Evolutionary conservation across 169 alveolate species (phyloP), one percentile per base, ranked within the genome.

Genomic region (Plasmodium sp.): DNA sequence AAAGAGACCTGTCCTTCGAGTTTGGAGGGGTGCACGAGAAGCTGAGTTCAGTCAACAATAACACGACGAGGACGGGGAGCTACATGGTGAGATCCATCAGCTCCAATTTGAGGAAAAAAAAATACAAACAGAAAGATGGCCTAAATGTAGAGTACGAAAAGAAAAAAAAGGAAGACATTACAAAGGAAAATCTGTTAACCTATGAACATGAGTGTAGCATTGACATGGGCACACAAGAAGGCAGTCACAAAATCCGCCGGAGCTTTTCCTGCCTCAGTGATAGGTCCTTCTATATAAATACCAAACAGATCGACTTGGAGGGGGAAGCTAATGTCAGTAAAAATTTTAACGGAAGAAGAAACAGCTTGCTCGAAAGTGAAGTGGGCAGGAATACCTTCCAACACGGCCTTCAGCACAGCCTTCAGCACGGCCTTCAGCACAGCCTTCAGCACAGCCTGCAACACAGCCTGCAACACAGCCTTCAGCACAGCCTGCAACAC

Each of bases 181-280:
- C 94, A 36, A 90, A 90, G 51, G 94, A 90, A 16, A 90, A 90
- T 80, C 48, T 90, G 14, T 80, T 90, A 90, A 90, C 94, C n/a
- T 90, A 90, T 67, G 94, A 80, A 62, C 81, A 43, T 80, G 88
- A 90, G 5, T 56, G 73, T 67, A 67, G 14, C 43, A 56, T 80
- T n/a, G 56, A 43, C 22, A 79, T 51, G 10, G 12, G 41, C 3
- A 62, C 77, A 3, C 45, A 41, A 36, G 94, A 90, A 41, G 34
- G n/a, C 0, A 18, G 22, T 67, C 45, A 33, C 16, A 90, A 90
- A 80, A 12, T 81, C 39, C 58, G 36, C 41, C 27, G 94, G 56
- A 90, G 94, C 74, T 81, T 80, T 80, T 90, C 94, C 10, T 90
- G 90, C 73, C 16, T 58, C 1, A 90, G 90, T 43, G 90, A 90